A percentile compares a stretch with the other conserved stretches of the same genome.
Conservation (phyloP, 129 eudicot species). For the Dittrichia graveolens region DNA sequence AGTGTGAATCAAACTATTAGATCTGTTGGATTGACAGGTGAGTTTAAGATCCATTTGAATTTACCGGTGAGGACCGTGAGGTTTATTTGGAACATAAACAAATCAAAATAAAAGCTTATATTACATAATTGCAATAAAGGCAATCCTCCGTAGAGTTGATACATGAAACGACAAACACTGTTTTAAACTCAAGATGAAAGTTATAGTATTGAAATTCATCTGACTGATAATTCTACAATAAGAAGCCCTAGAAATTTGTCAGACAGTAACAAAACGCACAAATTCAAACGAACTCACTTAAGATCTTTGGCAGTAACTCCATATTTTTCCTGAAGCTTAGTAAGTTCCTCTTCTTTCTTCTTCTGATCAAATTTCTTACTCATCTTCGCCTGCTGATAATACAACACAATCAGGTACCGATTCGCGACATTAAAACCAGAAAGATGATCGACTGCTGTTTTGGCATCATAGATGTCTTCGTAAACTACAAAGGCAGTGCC, state of each 20-base stretch:
- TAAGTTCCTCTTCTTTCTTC: conserved; percentile 78
- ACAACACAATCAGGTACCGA: conserved; percentile 69
- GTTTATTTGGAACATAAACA: background rate
- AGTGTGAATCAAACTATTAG: background rate
- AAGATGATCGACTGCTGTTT: conserved; percentile 74
- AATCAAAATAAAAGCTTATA: background rate
- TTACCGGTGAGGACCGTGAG: too few relatives aligned
- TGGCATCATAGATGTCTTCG: conserved; percentile 80
- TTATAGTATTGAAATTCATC: conserved; percentile 7
- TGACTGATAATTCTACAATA: background rate
- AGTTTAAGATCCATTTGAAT: too few relatives aligned
- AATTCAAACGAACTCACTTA: conserved; percentile 22
- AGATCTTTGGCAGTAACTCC: conserved; percentile 77
- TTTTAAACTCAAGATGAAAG: background rate
- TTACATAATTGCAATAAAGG: background rate
- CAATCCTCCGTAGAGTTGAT: background rate
- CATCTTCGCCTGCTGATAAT: conserved; percentile 89
- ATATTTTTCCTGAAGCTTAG: conserved; percentile 79
- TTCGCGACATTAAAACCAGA: conserved; percentile 81
- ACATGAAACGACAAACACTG: background rate
- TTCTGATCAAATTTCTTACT: conserved; percentile 77
- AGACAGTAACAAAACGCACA: background rate
- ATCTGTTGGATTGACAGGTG: background rate
- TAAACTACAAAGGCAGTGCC: conserved; percentile 81
- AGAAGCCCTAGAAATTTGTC: background rate